These are phyloP conservation scores for Dianthus caryophyllus DNA, from an alignment of 148 eudicot species.

Conservation along the genomic window DNA sequence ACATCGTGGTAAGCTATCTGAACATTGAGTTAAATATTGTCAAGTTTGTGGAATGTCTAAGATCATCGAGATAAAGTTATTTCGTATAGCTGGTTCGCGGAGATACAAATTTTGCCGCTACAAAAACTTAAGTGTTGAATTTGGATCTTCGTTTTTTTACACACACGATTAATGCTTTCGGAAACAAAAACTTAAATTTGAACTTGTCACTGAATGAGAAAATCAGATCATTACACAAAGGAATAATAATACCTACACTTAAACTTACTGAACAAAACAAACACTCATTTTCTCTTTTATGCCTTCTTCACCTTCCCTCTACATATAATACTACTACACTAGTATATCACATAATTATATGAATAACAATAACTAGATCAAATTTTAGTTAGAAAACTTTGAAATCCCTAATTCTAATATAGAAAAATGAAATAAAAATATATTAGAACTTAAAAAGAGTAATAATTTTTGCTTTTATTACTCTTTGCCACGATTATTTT, in stretches of 20 bases:
- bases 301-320: constrained; percentile 36
- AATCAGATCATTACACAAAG: constrained; percentile 25
- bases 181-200: constrained; percentile 19
- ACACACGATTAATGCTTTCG: background rate
- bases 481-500: constrained; percentile 51
- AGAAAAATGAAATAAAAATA: background rate
- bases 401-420: constrained; percentile 33
- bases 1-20: background rate
- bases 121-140: background rate
- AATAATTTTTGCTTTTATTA: constrained; percentile 55
- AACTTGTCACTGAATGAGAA: constrained; percentile 30
- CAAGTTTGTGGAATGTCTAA: constrained; percentile 1
- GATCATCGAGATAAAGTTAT: background rate
- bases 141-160: no score
- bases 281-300: constrained; percentile 37
- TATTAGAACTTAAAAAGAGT: constrained; percentile 53
- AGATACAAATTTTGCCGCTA: background rate
- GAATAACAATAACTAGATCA: constrained; percentile 18
- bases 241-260: constrained; percentile 18
- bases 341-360: constrained; percentile 22
- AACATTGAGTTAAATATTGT: background rate
- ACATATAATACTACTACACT: constrained; percentile 25
- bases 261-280: constrained; percentile 48
- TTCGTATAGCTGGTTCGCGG: background rate
- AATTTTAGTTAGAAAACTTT: constrained; percentile 8